Conservation (phyloP, 208 protist species). For the Acanthamoeba divionensis region DNA sequence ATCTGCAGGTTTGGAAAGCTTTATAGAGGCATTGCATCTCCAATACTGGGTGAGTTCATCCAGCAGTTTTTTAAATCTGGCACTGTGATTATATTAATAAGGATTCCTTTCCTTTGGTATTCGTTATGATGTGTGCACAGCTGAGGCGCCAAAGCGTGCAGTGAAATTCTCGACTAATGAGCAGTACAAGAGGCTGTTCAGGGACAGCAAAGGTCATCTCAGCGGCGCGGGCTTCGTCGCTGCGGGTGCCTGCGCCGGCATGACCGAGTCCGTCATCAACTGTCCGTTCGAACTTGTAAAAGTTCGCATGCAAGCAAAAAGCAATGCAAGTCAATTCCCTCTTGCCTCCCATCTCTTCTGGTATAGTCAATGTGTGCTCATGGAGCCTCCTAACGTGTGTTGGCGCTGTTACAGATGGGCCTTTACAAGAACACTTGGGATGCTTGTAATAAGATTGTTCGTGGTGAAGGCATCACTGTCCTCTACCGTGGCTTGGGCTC, state of each 20-base stretch:
- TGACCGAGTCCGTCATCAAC: constrained; percentile 74
- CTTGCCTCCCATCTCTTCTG: neutral
- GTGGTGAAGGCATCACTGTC: constrained; percentile 60
- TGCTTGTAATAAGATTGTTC: constrained; percentile 60
- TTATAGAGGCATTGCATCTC: constrained; percentile 65
- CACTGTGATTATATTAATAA: neutral
- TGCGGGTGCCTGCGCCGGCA: constrained; percentile 65
- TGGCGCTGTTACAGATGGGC: neutral
- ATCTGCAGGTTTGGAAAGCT: constrained; percentile 46
- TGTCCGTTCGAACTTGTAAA: constrained; percentile 80
- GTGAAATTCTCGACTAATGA: constrained; percentile 72
- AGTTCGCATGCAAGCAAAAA: constrained; percentile 74
- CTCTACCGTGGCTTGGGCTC: constrained; percentile 74
- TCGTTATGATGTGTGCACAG: neutral
- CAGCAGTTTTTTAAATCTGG: neutral
- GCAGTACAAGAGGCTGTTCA: constrained; percentile 55
- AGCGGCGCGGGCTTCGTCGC: neutral
- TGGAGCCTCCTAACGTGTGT: neutral
- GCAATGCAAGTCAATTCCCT: constrained; percentile 53
- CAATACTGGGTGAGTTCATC: neutral
- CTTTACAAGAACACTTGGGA: constrained; percentile 73
- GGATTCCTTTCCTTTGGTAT: neutral
- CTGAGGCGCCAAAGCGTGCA: constrained; percentile 69
- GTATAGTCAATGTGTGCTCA: neutral
- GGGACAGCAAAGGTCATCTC: neutral